phyloP scores from a whole-genome alignment of 129 eudicot genomes.

The Escallonia herrerae region DNA sequence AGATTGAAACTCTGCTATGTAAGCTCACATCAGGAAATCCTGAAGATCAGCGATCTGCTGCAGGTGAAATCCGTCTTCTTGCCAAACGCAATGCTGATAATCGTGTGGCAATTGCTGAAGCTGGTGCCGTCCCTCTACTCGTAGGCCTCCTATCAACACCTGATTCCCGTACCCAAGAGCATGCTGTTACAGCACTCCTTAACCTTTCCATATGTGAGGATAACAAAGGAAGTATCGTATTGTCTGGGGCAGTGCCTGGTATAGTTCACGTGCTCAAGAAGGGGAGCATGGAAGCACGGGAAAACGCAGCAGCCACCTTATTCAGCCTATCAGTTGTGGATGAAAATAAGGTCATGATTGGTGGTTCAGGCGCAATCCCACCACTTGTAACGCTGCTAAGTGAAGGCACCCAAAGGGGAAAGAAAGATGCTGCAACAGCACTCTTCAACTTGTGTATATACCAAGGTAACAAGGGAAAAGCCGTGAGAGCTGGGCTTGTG shows the following conservation, averaged over 20 bases:
- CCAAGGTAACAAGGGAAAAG: slow-evolving; percentile 91
- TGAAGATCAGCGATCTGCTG: slow-evolving; percentile 74
- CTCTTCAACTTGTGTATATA: slow-evolving; percentile 78
- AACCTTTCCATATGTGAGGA: slow-evolving; percentile 90
- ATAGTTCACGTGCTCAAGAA: slow-evolving; percentile 70
- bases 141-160: slow-evolving; percentile 58
- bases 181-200: slow-evolving; percentile 87
- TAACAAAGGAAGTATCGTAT: slow-evolving; percentile 68
- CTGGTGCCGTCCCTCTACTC: slow-evolving; percentile 87
- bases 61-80: slow-evolving; percentile 86
- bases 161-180: slow-evolving; percentile 89
- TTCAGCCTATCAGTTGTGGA: slow-evolving; percentile 93
- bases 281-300: slow-evolving; percentile 95
- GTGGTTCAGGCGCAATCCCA: slow-evolving; percentile 77
- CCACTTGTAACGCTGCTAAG: slow-evolving; percentile 58
- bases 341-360: slow-evolving; percentile 73
- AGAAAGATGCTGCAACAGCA: slow-evolving; percentile 94
- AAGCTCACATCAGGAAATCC: slow-evolving; percentile 60
- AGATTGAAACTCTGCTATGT: slow-evolving; percentile 51
- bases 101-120: slow-evolving; percentile 88
- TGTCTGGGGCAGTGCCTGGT: slow-evolving; percentile 87
- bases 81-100: slow-evolving; percentile 89
- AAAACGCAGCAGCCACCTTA: slow-evolving; percentile 89
- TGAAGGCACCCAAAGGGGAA: slow-evolving; percentile 91
- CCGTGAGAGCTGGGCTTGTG: slow-evolving; percentile 84